phyloP scores from a whole-genome alignment of 1,284 basidiomycete species.

The Peniophora sp. region DNA sequence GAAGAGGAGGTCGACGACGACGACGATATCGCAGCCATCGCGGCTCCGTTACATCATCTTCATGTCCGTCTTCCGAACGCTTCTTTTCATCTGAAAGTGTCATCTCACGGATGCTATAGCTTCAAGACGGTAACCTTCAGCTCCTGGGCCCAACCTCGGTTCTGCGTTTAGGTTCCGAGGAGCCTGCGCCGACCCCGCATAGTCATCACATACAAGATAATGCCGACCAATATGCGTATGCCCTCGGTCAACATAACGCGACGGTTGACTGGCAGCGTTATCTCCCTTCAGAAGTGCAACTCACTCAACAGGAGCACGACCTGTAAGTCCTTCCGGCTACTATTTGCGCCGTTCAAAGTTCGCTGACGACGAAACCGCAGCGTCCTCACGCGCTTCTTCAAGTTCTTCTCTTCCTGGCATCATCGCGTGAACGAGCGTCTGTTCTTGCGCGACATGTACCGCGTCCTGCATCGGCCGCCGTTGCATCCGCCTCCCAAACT shows the following conservation, averaged over 20 bases:
- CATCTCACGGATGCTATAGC: conserved; percentile 11
- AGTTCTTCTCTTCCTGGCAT: conserved; percentile 56
- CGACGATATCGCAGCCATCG: conserved; percentile 24
- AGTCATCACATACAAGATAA: conserved; percentile 4
- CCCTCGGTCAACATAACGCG: conserved; percentile 10
- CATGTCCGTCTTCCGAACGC: conserved; percentile 17
- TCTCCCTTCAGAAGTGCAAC: conserved; percentile 36
- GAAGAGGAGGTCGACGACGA: conserved; percentile 13
- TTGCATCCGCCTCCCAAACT: conserved; percentile 36
- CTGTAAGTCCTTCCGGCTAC: conserved; percentile 11
- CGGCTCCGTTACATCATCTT: conserved; percentile 24
- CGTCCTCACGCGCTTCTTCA: conserved; percentile 50
- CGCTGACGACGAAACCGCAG: conserved; percentile 12
- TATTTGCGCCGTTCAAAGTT: neutral
- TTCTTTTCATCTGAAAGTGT: neutral
- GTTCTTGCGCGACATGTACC: conserved; percentile 55
- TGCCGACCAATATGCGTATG: neutral
- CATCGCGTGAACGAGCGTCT: conserved; percentile 33
- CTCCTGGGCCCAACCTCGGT: conserved; percentile 29
- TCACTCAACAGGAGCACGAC: conserved; percentile 48
- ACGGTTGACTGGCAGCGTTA: conserved; percentile 43
- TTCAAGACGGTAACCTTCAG: conserved; percentile 24
- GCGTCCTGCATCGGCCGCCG: conserved; percentile 37
- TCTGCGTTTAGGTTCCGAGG: conserved; percentile 25
- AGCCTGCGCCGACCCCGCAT: conserved; percentile 8